Evolutionary conservation across 73 alveolate genomes (phyloP), one percentile per base, ranked within the genome.

Genomic region (Tetrahymena borealis): DNA sequence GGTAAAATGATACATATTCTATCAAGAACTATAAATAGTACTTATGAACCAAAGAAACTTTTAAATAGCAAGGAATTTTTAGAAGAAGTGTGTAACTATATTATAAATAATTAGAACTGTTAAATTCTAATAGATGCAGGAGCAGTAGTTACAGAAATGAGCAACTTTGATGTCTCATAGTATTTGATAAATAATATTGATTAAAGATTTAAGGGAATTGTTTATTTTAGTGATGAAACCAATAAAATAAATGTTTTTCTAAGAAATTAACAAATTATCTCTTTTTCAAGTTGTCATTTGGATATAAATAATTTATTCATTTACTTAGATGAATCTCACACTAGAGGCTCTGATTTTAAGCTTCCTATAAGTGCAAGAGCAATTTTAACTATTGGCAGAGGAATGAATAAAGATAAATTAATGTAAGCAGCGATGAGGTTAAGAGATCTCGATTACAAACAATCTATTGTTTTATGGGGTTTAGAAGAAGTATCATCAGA

Each of bases 381-480:
- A 11, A 94, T 94, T 42, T 91, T 94, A 78, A 91, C 96, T 11
- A 9, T 94, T 5, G 94, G 96, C 38, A 40, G 33, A n/a, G 94
- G 90, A 77, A 78, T 90, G 78, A 94, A 94, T 28, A 94, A 94
- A 18, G 96, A 94, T 90, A 41, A 91, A 40, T 85, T 94, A 3
- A 92, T 94, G 90, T 93, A 94, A 42, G 96, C 96, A 16, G 78
- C 95, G 38, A 94, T 91, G 96, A 91, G 96, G 28, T 39, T 94
- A 78, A 39, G 96, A 33, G 85, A 78, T 13, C 90, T 94, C 13
- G 96, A 94, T 32, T 32, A 41, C 78, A 94, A 94, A 20, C 96
- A 94, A 16, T 77, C 16, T 6, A 96, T 94, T 11, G 38, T 32
- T 35, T 90, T 94, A 0, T 94, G 78, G 37, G 90, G 91, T 28